A percentile compares a stretch with the other conserved stretches of the same genome.
phyloP scores from a whole-genome alignment of 2,329 filamentous ascomycete genomes.

The Hymenoscyphus repandus region DNA sequence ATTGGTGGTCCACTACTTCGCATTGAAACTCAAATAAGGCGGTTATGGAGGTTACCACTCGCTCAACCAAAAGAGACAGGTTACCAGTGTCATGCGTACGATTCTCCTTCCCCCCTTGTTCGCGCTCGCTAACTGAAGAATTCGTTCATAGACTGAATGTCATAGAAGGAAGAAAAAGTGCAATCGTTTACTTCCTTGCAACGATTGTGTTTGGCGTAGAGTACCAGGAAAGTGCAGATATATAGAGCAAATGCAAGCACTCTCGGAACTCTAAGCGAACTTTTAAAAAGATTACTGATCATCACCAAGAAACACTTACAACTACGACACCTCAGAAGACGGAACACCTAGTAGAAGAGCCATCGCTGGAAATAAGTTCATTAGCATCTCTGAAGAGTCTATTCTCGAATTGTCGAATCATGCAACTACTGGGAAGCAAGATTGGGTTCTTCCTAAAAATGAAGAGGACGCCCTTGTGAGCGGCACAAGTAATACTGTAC shows the following conservation, averaged over 20 bases:
- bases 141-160: background rate
- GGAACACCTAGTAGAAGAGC: background rate
- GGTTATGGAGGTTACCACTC: background rate
- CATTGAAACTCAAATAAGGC: background rate
- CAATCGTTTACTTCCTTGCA: background rate
- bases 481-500: background rate
- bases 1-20: background rate
- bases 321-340: background rate
- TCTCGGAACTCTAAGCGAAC: background rate
- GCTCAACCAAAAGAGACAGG: background rate
- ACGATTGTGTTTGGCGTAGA: background rate
- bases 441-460: background rate
- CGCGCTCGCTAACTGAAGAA: background rate
- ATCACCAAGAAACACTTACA: background rate
- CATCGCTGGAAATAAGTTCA: background rate
- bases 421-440: background rate
- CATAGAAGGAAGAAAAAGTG: slow-evolving; percentile 6
- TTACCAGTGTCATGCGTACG: slow-evolving; percentile 1
- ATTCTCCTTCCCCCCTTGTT: background rate
- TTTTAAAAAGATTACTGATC: background rate
- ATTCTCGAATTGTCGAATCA: background rate
- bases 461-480: background rate
- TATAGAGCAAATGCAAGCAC: background rate
- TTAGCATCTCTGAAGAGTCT: slow-evolving; percentile 2
- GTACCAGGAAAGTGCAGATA: background rate